Base-by-base conservation (phyloP, 2,329 filamentous ascomycete species). In the Tolypocladium ovalisporum region DNA sequence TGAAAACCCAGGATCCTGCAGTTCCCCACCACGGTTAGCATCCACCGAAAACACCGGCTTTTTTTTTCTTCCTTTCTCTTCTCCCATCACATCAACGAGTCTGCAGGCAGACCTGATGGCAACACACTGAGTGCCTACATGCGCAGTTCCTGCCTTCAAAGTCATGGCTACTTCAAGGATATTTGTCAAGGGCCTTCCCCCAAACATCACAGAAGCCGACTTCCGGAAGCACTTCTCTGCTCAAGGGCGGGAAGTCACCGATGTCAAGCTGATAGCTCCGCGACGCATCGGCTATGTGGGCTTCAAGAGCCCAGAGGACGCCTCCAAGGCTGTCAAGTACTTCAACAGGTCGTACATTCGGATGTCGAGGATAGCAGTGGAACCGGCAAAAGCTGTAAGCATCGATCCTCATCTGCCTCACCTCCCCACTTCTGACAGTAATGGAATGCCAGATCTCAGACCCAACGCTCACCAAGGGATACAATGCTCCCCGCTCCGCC, bases 321-420 rank as follows among this genome's bases (percentile, higher is more conserved):
- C 94, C 57, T 78, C 83, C 58, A 83, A 86, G 68, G 93, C 94
- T 51, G 88, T 95, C 70, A 92, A 89, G 73, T 96, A 96, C 77
- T 97, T 97, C 79, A 92, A 99, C 78, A 90, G 84, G 70, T 87
- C 92, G 62, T 99, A 91, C 74, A 90, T 99, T 66, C 90, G 91
- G 65, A 94, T 97, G 89, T 96, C 92, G 58, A 95, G 87, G 76
- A 91, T 99, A 66, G 82, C 81, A 35, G 94, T 97, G 61, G 92
- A 97, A 75, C 76, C 94, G 67, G 94, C 94, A 57, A 86, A 83
- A 70, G 87, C 94, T 59, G 88, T 95, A 70, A 68, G 79, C 70
- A 44, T 54, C 49, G 56, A 52, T 54, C 55, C 40, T 37, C 54
- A 44, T 47, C 55, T 63, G 56, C 63, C 51, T 59, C 60, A 57